Percentiles rank a stretch among this genome's conserved stretches.
These are phyloP conservation scores for Epicoccum nigrum DNA, from an alignment of 2,329 filamentous ascomycete species.

Conservation along the genomic window DNA sequence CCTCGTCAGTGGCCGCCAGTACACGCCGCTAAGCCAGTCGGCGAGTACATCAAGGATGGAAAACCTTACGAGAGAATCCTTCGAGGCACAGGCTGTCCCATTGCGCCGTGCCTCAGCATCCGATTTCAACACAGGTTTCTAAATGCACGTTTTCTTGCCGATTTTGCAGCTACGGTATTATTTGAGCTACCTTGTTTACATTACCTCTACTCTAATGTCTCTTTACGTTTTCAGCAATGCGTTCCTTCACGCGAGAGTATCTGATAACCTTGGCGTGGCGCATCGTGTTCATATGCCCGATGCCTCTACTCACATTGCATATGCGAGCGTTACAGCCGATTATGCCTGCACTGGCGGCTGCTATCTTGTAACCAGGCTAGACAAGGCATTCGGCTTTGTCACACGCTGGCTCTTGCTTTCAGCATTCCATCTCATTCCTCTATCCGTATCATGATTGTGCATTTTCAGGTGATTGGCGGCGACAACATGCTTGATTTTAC, in stretches of 20 bases:
- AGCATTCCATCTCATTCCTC: constrained; percentile 1
- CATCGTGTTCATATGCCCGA: neutral
- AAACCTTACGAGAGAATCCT: constrained; percentile 12
- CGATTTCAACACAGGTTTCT: constrained; percentile 24
- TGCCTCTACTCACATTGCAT: neutral
- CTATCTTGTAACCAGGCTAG: neutral
- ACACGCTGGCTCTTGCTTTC: neutral
- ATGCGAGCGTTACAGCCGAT: neutral
- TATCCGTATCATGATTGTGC: constrained; percentile 2
- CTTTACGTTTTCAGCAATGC: no score
- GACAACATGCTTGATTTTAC: neutral
- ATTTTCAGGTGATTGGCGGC: constrained; percentile 4
- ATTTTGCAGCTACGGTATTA: neutral
- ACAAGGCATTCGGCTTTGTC: neutral
- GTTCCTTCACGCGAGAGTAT: no score
- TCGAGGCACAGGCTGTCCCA: neutral
- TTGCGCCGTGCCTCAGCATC: constrained; percentile 24
- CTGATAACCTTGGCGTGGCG: neutral
- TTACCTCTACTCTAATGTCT: no score
- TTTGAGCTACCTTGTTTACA: no score
- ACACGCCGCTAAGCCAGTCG: constrained; percentile 16
- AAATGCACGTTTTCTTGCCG: neutral
- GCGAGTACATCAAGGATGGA: constrained; percentile 7
- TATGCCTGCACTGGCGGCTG: neutral
- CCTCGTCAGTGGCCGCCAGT: constrained; percentile 7